phyloP scores from a whole-genome alignment of 1,284 basidiomycete species.

The Malassezia restricta region DNA sequence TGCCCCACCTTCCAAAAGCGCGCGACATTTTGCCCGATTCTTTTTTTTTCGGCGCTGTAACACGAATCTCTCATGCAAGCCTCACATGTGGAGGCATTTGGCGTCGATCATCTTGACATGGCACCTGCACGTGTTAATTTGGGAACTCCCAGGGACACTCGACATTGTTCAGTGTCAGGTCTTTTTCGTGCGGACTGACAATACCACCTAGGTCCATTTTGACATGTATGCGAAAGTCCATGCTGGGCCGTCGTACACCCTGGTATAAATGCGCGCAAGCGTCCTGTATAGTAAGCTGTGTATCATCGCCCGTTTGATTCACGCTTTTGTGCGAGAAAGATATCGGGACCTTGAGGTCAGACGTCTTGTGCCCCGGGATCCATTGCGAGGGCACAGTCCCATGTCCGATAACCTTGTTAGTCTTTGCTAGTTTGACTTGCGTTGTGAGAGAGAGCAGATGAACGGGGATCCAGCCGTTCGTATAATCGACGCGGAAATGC shows the following conservation, averaged over 20 bases:
- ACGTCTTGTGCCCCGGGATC: not conserved
- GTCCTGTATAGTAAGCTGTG: constrained; percentile 11
- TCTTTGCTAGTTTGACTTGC: not conserved
- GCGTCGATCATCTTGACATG: no score
- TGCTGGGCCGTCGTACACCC: not conserved
- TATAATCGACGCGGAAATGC: constrained; percentile 6
- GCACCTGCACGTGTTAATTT: not conserved
- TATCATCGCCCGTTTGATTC: constrained; percentile 10
- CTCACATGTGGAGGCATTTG: no score
- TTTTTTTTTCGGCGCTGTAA: no score
- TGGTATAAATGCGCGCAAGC: constrained; percentile 13
- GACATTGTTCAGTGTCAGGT: not conserved
- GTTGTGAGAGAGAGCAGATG: constrained; percentile 1
- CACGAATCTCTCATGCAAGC: no score
- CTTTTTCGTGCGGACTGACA: not conserved
- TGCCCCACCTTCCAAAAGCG: no score
- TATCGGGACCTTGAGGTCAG: constrained; percentile 1
- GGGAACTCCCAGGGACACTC: constrained; percentile 13
- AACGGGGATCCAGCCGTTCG: constrained; percentile 11
- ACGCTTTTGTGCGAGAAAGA: constrained; percentile 9
- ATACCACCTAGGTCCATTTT: constrained; percentile 6
- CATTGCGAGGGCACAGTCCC: not conserved
- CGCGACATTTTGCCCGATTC: no score
- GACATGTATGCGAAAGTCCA: constrained; percentile 4
- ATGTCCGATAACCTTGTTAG: not conserved